phyloP scores from a whole-genome alignment of 169 alveolate species.

The Neospora caninum region DNA sequence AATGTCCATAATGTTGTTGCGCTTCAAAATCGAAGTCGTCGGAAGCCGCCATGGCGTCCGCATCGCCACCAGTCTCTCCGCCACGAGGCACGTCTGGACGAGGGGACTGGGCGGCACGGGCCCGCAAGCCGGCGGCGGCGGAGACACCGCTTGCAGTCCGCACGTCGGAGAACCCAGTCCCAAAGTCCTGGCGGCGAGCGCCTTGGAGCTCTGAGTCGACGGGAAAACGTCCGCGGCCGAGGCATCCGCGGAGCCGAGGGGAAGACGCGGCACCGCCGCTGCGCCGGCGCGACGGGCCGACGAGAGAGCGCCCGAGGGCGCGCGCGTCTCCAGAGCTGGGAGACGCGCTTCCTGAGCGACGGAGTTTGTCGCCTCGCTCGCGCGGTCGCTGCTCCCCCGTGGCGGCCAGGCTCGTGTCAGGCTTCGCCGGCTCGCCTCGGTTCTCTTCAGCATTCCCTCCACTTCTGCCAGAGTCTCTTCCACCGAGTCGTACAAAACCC shows the following conservation, averaged over 20 bases:
- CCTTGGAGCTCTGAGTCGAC: background rate
- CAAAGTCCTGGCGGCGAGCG: background rate
- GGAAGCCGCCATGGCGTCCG: constrained; percentile 61
- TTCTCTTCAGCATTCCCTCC: background rate
- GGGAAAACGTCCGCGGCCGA: background rate
- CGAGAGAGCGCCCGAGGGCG: background rate
- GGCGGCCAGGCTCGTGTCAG: no score
- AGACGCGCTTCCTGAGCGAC: no score
- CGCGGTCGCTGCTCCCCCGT: no score
- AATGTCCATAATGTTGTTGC: constrained; percentile 45
- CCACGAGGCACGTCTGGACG: constrained; percentile 47
- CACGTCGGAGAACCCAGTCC: background rate
- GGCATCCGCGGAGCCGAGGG: background rate
- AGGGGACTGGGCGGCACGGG: constrained; percentile 34
- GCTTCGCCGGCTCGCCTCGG: background rate
- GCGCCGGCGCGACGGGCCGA: background rate
- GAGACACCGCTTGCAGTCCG: constrained; percentile 31
- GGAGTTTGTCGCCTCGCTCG: no score
- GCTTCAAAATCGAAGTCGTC: constrained; percentile 45
- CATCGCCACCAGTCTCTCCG: constrained; percentile 54
- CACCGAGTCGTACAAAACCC: background rate
- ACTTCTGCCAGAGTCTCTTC: background rate
- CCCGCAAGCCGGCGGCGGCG: constrained; percentile 46
- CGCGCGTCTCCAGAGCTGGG: background rate
- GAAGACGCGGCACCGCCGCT: background rate